Percentiles rank a stretch among this genome's conserved stretches.
These are phyloP conservation scores for Quercus robur DNA, from an alignment of 306 rosid genomes.

Conservation along the genomic window DNA sequence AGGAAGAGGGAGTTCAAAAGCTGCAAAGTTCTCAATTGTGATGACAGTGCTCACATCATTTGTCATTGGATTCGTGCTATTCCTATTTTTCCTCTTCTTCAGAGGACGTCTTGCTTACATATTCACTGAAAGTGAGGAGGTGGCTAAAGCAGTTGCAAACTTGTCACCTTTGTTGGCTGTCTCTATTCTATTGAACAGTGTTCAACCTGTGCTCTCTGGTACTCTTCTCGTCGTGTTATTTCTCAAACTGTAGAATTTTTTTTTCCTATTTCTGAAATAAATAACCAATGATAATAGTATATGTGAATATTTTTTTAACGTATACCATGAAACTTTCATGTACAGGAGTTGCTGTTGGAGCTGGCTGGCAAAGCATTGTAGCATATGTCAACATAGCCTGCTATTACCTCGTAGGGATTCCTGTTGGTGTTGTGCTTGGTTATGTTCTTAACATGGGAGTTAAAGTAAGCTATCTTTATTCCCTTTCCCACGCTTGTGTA, in stretches of 20 bases:
- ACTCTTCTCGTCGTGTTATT: neutral
- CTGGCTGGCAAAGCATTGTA: slow-evolving; percentile 57
- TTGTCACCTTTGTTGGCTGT: slow-evolving; percentile 48
- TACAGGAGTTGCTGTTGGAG: slow-evolving; percentile 59
- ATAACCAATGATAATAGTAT: too few relatives aligned
- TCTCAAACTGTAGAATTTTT: neutral
- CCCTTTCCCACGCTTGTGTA: neutral
- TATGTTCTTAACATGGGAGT: slow-evolving; percentile 30
- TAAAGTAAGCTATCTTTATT: slow-evolving; percentile 19
- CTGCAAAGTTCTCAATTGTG: slow-evolving; percentile 41
- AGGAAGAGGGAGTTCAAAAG: slow-evolving; percentile 54
- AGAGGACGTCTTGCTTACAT: slow-evolving; percentile 41
- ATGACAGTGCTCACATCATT: slow-evolving; percentile 42
- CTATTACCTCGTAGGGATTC: slow-evolving; percentile 52
- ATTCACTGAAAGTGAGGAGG: slow-evolving; percentile 38
- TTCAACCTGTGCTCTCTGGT: slow-evolving; percentile 67
- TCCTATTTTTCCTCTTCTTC: slow-evolving; percentile 34
- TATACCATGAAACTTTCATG: neutral
- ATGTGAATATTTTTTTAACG: too few relatives aligned
- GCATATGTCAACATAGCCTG: slow-evolving; percentile 57
- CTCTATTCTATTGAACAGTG: slow-evolving; percentile 53
- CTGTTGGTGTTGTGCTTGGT: slow-evolving; percentile 48
- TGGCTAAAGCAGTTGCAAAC: slow-evolving; percentile 41
- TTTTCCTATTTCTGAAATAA: too few relatives aligned
- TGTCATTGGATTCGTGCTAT: slow-evolving; percentile 35